These are phyloP conservation scores for Coemansia sp. DNA, from an alignment of 192 early-diverging fungal genomes.

Conservation along the genomic window DNA sequence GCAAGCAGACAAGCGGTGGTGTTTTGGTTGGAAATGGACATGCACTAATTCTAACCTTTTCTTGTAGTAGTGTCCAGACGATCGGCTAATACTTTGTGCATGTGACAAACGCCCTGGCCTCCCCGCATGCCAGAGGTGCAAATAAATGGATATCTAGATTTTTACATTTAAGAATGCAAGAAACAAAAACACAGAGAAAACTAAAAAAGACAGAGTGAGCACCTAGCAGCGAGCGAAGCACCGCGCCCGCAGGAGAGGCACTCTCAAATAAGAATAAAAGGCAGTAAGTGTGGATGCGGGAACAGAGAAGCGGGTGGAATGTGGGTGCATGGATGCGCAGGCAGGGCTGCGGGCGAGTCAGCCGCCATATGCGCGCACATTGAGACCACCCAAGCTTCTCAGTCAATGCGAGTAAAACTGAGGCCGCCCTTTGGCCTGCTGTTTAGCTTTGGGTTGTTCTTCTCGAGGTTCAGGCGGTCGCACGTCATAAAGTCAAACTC, in stretches of 20 bases:
- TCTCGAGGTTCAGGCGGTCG: conserved; percentile 67
- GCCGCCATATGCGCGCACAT: too few relatives aligned
- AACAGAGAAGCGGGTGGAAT: background rate
- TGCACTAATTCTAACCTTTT: too few relatives aligned
- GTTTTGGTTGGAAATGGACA: too few relatives aligned
- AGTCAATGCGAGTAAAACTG: conserved; percentile 68
- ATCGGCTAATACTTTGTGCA: too few relatives aligned
- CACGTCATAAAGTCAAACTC: conserved; percentile 73
- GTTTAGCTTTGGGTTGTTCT: conserved; percentile 73
- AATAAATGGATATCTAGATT: conserved; percentile 1
- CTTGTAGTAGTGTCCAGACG: too few relatives aligned
- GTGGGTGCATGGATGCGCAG: background rate
- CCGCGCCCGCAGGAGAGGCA: background rate
- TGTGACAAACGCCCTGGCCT: too few relatives aligned
- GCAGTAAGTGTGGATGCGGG: conserved; percentile 2
- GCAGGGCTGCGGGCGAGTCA: too few relatives aligned
- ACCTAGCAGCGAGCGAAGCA: background rate
- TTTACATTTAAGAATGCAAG: conserved; percentile 19
- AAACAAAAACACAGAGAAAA: conserved; percentile 16
- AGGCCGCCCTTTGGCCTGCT: conserved; percentile 71
- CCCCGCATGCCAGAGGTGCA: too few relatives aligned
- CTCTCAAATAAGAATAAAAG: conserved; percentile 1
- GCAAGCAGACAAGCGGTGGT: too few relatives aligned
- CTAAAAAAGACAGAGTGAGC: conserved; percentile 11
- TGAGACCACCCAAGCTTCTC: background rate